phyloP scores from a whole-genome alignment of 768 basidiomycete species.

The Infundibulicybe gibba region DNA sequence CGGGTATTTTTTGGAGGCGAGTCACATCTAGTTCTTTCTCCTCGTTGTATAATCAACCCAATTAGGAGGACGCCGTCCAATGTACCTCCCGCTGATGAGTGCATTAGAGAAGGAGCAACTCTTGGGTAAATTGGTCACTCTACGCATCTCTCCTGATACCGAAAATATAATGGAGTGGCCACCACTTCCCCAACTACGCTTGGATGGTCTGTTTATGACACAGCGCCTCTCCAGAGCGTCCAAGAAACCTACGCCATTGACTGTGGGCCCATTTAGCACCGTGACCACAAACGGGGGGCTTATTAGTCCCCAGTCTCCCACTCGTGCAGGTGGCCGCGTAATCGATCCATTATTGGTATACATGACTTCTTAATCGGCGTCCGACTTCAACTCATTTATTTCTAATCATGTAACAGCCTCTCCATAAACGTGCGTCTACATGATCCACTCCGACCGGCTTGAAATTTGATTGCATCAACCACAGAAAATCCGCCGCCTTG shows the following conservation, averaged over 20 bases:
- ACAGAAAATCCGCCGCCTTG: slow-evolving; percentile 81
- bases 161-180: slow-evolving; percentile 43
- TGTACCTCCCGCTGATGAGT: slow-evolving; percentile 55
- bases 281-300: slow-evolving; percentile 56
- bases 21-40: slow-evolving; percentile 9
- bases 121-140: slow-evolving; percentile 60
- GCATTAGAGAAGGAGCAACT: slow-evolving; percentile 58
- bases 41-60: neutral
- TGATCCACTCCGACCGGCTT: neutral
- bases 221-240: slow-evolving; percentile 30
- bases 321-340: slow-evolving; percentile 35
- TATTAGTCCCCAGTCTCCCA: slow-evolving; percentile 63
- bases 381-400: too few species aligned
- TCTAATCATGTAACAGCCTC: slow-evolving; percentile 40
- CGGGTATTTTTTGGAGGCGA: slow-evolving; percentile 71
- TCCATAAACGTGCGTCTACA: slow-evolving; percentile 66
- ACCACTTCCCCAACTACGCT: slow-evolving; percentile 46
- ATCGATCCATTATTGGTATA: slow-evolving; percentile 65
- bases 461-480: slow-evolving; percentile 7
- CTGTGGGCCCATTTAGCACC: slow-evolving; percentile 37
- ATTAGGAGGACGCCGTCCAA: slow-evolving; percentile 52
- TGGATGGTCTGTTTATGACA: slow-evolving; percentile 47
- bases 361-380: neutral
- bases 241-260: slow-evolving; percentile 45
- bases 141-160: slow-evolving; percentile 44